Evolutionary conservation across 176 grass and related monocot genomes (phyloP).

Genomic region (Juncus inflexus): DNA sequence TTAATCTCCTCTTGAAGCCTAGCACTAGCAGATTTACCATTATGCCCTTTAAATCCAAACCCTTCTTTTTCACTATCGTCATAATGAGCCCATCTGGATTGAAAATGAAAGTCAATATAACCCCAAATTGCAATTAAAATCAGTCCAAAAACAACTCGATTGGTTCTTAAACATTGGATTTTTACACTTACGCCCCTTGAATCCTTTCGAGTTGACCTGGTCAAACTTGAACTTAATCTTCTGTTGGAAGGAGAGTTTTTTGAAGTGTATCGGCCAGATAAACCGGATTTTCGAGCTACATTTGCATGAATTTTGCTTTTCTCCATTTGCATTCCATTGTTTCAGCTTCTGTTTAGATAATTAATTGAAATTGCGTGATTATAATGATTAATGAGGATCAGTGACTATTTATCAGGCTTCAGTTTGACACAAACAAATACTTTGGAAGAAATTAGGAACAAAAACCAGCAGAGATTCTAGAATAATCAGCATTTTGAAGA

Average conservation of each 20-base stretch:
- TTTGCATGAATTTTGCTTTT: conserved; percentile 33
- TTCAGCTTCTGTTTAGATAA: background rate
- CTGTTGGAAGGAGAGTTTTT: conserved; percentile 20
- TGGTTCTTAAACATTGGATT: conserved; percentile 28
- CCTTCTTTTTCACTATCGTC: conserved; percentile 21
- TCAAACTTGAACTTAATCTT: conserved; percentile 15
- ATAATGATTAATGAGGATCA: too few species aligned
- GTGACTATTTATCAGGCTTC: too few species aligned
- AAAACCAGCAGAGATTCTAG: background rate
- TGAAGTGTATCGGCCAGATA: conserved; percentile 32
- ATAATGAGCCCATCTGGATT: conserved; percentile 48
- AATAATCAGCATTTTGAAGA: conserved; percentile 1
- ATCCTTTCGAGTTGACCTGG: conserved; percentile 28
- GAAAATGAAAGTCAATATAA: conserved; percentile 50
- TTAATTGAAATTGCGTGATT: background rate
- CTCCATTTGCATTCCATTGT: conserved; percentile 34
- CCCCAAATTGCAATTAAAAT: conserved; percentile 42
- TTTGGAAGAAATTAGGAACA: too few species aligned
- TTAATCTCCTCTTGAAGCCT: conserved; percentile 5
- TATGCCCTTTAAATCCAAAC: conserved; percentile 7
- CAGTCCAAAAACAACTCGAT: conserved; percentile 33
- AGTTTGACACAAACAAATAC: too few species aligned
- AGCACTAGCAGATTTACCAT: conserved; percentile 22
- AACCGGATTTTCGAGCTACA: conserved; percentile 24
- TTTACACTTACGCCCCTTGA: conserved; percentile 4